Evolutionary conservation across 176 grass and related monocot species (phyloP), one percentile per base, ranked within the genome.

Genomic region (Zoysia japonica): DNA sequence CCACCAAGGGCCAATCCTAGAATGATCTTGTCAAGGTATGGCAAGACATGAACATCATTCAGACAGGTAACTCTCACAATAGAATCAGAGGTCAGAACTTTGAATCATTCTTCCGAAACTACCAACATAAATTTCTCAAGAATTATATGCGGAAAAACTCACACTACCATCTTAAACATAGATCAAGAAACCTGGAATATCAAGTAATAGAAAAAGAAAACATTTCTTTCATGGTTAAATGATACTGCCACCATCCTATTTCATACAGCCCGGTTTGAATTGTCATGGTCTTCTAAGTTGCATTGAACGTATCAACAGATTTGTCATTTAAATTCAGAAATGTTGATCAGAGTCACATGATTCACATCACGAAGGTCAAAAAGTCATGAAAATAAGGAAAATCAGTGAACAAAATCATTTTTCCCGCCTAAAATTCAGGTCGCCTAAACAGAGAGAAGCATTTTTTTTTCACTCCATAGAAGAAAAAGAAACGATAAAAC

Each of bases 61-160:
- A 43, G 20, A 54, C 5, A 17, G 6, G 17, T 2, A 0, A 65
- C 5, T 2, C 7, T 67, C 9, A 14, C 12, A 69, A 57, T 3
- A 71, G 37, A 47, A 14, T 60, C 36, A 28, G 7, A 61, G 54
- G 2, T 49, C 53, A 16, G 6, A 78, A 7, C 5, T 59, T 78
- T 52, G 38, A 51, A 39, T 44, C 59, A 60, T 13, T 72, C 36
- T 66, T 59, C 9, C 51, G 61, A 79, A 83, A 54, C n/a, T 45
- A 11, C 3, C 35, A 47, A 8, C 52, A 40, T 7, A 5, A 64
- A 43, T 43, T 67, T 11, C 62, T 65, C 2, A 53, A 10, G 1
- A 35, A 52, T 17, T 7, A 49, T 35, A 49, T 0, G 15, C 61
- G 40, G n/a, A 15, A 17, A 51, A 12, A 0, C 48, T 46, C 45